These are phyloP conservation scores for Metschnikowia borealis DNA, from an alignment of 805 yeast species.

Conservation along the genomic window DNA sequence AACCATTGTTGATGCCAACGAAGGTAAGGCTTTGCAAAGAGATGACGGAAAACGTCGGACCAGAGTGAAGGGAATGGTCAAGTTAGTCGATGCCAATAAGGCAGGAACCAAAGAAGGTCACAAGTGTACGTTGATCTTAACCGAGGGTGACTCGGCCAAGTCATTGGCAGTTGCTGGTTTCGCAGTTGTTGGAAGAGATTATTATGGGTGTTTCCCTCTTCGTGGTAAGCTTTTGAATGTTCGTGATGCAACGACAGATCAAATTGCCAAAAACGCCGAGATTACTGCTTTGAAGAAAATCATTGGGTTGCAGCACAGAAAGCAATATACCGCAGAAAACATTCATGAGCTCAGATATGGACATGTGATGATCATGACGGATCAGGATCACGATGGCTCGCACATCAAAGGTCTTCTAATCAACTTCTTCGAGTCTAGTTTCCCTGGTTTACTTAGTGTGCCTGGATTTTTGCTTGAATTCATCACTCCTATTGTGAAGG, in stretches of 20 bases:
- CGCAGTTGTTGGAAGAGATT: constrained; percentile 92
- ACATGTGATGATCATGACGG: constrained; percentile 98
- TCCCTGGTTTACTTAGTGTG: constrained; percentile 85
- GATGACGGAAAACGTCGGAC: constrained; percentile 83
- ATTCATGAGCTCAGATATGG: constrained; percentile 83
- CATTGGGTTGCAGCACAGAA: constrained; percentile 92
- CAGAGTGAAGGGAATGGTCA: constrained; percentile 83
- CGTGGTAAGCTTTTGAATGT: constrained; percentile 95
- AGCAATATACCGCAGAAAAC: constrained; percentile 59
- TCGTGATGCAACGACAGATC: constrained; percentile 96
- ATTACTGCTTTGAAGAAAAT: constrained; percentile 94
- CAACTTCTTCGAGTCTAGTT: constrained; percentile 87
- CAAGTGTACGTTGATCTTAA: constrained; percentile 86
- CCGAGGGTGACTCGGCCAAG: constrained; percentile 97
- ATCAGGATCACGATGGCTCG: constrained; percentile 99
- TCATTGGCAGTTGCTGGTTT: constrained; percentile 90
- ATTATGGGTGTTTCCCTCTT: constrained; percentile 91
- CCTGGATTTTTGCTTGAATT: constrained; percentile 93
- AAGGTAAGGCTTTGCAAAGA: constrained; percentile 79
- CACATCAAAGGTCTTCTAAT: constrained; percentile 95
- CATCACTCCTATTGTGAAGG: constrained; percentile 94
- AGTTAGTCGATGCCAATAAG: constrained; percentile 90
- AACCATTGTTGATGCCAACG: constrained; percentile 83
- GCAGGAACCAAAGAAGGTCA: constrained; percentile 94
- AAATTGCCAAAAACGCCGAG: constrained; percentile 86